A percentile compares a stretch with the other conserved stretches of the same genome.
phyloP scores from a whole-genome alignment of 805 yeast species.

The Candida oleophila region DNA sequence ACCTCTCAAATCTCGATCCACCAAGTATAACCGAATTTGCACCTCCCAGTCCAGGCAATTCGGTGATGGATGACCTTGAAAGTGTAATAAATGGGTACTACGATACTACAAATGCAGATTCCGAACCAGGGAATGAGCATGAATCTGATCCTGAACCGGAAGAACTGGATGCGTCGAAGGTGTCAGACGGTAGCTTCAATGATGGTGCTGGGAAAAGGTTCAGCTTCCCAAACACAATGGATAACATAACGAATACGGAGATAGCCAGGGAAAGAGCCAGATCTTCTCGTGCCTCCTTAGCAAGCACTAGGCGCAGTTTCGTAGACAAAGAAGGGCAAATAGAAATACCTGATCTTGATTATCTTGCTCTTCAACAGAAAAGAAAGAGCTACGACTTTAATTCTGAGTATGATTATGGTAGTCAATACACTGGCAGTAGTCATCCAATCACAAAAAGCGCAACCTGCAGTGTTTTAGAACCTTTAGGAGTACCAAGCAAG shows the following conservation, averaged over 20 bases:
- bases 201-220: slow-evolving; percentile 35
- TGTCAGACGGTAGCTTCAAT: slow-evolving; percentile 23
- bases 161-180: not conserved
- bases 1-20: not conserved
- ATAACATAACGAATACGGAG: slow-evolving; percentile 33
- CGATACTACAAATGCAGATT: not conserved
- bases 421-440: not conserved
- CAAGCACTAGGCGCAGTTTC: slow-evolving; percentile 7
- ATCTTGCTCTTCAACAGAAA: not conserved
- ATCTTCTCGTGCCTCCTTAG: slow-evolving; percentile 4
- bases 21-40: slow-evolving; percentile 3
- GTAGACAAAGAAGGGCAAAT: slow-evolving; percentile 30
- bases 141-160: not conserved
- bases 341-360: slow-evolving; percentile 38
- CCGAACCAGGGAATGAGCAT: not conserved
- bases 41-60: not conserved
- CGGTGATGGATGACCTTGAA: not conserved
- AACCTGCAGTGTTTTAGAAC: slow-evolving; percentile 19
- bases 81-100: slow-evolving; percentile 4
- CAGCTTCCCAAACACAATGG: slow-evolving; percentile 35
- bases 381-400: not conserved
- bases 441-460: not conserved
- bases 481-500: slow-evolving; percentile 35
- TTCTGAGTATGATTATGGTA: not conserved
- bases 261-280: slow-evolving; percentile 10